Conservation (phyloP, 2,329 filamentous ascomycete genomes). For the Penicillium decumbens region DNA sequence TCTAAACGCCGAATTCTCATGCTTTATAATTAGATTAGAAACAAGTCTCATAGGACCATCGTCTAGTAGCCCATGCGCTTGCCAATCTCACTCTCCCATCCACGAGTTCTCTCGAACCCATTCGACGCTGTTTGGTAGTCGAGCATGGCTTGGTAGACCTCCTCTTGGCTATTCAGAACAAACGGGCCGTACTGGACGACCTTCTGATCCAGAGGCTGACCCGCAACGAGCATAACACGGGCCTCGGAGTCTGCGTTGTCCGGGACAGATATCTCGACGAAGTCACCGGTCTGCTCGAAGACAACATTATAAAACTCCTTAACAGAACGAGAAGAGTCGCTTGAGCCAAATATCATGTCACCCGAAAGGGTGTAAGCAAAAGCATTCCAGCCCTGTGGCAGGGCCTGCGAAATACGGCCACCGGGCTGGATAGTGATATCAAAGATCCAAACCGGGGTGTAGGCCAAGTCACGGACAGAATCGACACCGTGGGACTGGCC, state of each 20-base stretch:
- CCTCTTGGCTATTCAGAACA: constrained; percentile 67
- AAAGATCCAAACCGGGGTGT: constrained; percentile 95
- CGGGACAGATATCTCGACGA: constrained; percentile 65
- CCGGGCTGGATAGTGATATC: constrained; percentile 78
- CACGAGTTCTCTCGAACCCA: constrained; percentile 72
- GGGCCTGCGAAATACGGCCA: constrained; percentile 66
- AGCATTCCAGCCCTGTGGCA: constrained; percentile 81
- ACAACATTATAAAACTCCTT: constrained; percentile 79
- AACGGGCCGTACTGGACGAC: constrained; percentile 83
- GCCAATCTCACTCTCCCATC: constrained; percentile 83
- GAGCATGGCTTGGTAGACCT: constrained; percentile 69
- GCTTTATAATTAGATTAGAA: constrained; percentile 1
- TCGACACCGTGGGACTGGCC: constrained; percentile 80
- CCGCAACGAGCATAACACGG: constrained; percentile 64
- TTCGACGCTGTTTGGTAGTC: constrained; percentile 70
- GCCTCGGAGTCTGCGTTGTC: constrained; percentile 56
- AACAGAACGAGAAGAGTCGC: constrained; percentile 25
- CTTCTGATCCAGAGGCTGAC: constrained; percentile 72
- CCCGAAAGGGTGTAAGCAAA: constrained; percentile 85
- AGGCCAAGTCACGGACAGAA: constrained; percentile 82
- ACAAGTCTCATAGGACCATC: neutral
- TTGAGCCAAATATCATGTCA: constrained; percentile 58
- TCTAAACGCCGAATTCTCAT: constrained; percentile 2
- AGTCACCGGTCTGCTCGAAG: constrained; percentile 74
- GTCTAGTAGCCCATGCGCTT: constrained; percentile 58